A percentile compares a stretch with the other conserved stretches of the same genome.
These are phyloP conservation scores for Abrus precatorius DNA, from an alignment of 306 rosid species.

Conservation along the genomic window DNA sequence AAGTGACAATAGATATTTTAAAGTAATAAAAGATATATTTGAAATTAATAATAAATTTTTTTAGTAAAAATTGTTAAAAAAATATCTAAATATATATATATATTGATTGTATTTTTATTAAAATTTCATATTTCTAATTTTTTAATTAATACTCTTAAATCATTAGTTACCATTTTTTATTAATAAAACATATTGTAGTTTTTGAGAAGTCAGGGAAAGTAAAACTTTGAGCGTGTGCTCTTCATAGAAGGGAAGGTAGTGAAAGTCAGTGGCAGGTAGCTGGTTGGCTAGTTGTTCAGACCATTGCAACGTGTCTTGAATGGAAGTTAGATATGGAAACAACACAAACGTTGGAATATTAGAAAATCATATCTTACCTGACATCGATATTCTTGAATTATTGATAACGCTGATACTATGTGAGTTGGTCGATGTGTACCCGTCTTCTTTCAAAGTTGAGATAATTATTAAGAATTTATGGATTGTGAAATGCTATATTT, in stretches of 20 bases:
- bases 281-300: constrained; percentile 41
- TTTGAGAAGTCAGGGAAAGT: constrained; percentile 1
- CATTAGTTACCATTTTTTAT: neutral
- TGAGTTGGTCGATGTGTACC: neutral
- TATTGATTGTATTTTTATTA: too few species aligned
- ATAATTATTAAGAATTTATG: neutral
- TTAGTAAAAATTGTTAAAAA: too few species aligned
- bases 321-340: constrained; percentile 34
- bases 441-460: neutral
- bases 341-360: neutral
- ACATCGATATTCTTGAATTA: neutral
- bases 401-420: neutral
- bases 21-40: too few species aligned
- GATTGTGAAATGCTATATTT: neutral
- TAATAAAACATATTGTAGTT: neutral
- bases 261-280: constrained; percentile 14
- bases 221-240: neutral
- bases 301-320: constrained; percentile 44
- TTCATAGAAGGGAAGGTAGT: constrained; percentile 15
- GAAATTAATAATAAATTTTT: too few species aligned
- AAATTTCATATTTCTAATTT: too few species aligned
- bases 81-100: too few species aligned
- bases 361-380: neutral
- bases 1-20: too few species aligned
- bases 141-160: too few species aligned